Conservation (phyloP, 805 yeast genomes). For the Metschnikowia gelsemii region DNA sequence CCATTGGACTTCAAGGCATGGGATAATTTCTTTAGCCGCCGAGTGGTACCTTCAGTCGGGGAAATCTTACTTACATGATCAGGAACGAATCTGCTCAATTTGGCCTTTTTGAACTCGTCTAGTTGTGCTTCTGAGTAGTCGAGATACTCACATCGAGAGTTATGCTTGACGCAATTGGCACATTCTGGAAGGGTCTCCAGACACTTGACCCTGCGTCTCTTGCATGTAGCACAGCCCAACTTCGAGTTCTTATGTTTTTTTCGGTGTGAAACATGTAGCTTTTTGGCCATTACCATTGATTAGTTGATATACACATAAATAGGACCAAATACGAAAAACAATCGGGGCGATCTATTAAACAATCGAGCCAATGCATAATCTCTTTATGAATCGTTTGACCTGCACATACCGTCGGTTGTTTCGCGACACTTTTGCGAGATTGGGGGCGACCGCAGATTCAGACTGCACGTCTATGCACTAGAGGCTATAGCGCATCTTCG, state of each 20-base stretch:
- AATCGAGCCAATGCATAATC: slow-evolving; percentile 3
- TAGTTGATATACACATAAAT: too few species aligned
- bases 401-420: too few species aligned
- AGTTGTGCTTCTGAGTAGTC: slow-evolving; percentile 35
- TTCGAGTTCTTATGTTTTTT: slow-evolving; percentile 28
- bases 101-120: slow-evolving; percentile 25
- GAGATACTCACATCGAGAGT: slow-evolving; percentile 39
- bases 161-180: slow-evolving; percentile 40
- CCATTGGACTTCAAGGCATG: slow-evolving; percentile 1
- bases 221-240: slow-evolving; percentile 22
- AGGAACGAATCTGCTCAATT: slow-evolving; percentile 10
- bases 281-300: slow-evolving; percentile 2
- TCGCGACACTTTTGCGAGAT: too few species aligned
- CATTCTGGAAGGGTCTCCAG: slow-evolving; percentile 41
- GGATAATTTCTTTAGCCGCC: slow-evolving; percentile 4
- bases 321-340: too few species aligned
- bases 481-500: too few species aligned
- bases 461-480: too few species aligned
- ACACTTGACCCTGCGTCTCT: slow-evolving; percentile 21
- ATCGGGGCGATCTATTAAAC: background rate
- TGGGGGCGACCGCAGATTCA: too few species aligned
- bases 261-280: slow-evolving; percentile 14
- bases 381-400: background rate
- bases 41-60: background rate
- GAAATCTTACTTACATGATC: background rate